Evolutionary conservation across 352 stramenopile genomes (phyloP).

Genomic region (Phytophthora pini): DNA sequence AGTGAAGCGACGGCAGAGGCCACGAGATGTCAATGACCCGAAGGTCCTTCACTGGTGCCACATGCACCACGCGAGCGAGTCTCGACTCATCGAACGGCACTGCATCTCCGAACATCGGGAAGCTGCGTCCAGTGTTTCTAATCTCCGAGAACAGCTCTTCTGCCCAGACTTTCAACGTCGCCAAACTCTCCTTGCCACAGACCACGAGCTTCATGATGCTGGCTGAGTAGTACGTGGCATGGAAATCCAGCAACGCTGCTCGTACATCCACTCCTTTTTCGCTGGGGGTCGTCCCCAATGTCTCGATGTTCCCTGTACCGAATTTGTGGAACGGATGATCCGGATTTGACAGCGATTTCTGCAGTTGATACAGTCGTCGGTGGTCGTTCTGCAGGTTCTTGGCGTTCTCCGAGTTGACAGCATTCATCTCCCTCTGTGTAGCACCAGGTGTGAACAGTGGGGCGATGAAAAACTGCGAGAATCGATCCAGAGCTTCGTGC

Average conservation of each 20-base stretch:
- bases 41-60: conserved; percentile 74
- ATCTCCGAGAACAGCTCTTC: conserved; percentile 83
- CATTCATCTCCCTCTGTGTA: conserved; percentile 95
- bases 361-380: conserved; percentile 83
- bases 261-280: conserved; percentile 64
- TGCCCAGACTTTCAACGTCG: conserved; percentile 82
- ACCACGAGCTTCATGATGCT: conserved; percentile 92
- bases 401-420: conserved; percentile 96
- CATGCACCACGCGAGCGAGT: conserved; percentile 52
- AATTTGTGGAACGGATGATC: conserved; percentile 91
- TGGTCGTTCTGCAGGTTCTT: conserved; percentile 97
- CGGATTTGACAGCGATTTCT: conserved; percentile 75
- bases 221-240: conserved; percentile 92
- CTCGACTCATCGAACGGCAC: conserved; percentile 60
- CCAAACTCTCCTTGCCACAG: conserved; percentile 87
- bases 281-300: conserved; percentile 56
- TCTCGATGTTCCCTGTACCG: conserved; percentile 90
- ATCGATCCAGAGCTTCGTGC: conserved; percentile 93
- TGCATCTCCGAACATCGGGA: conserved; percentile 59
- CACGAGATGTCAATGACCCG: conserved; percentile 79
- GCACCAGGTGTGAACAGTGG: conserved; percentile 92
- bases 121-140: conserved; percentile 64
- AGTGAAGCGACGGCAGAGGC: conserved; percentile 64
- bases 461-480: conserved; percentile 98
- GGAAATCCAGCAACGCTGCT: conserved; percentile 82